Evolutionary conservation across 257 asterid genomes (phyloP), one percentile per base, ranked within the genome.

Genomic region (Primulina eburnea): DNA sequence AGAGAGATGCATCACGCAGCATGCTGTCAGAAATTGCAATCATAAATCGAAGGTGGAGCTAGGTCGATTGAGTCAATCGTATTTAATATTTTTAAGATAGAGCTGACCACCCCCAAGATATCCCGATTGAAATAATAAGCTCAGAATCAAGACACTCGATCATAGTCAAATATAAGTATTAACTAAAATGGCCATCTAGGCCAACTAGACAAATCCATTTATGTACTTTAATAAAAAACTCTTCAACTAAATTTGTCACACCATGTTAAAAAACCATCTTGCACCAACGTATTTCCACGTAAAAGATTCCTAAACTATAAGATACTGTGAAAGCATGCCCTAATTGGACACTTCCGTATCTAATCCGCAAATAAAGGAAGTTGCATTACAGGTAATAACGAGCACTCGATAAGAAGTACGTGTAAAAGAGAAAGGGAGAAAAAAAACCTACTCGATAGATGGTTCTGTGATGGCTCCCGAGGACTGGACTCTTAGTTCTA

Each of bases 401-500:
- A 40, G 52, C 52, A 40, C 10, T 40, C 3, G 2, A 8, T 37
- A 6, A 0, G 11, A 40, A 40, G 52, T 11, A 40, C 4, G 2
- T 9, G 52, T 2, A 2, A 40, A 17, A 40, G 17, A 40, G 17
- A 40, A 5, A 40, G 37, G 7, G 37, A 33, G 37, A 3, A 4
- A 8, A 40, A 40, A 40, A 40, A 9, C 4, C 10, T 33, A 5
- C 30, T 62, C 50, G 50, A 11, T 62, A 10, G 18, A 62, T 62
- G 10, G 66, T 75, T 85, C 87, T 58, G 82, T 82, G 5, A 79
- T 77, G 2, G 81, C 80, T 24, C 85, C 85, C 29, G 83, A 75
- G 5, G 74, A 28, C 26, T 83, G 83, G 61, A 69, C 72, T 65
- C n/a, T 77, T 60, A 77, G 37, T 33, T 80, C 81, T 30, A 80